Percentiles rank a stretch among this genome's conserved stretches.
phyloP scores from a whole-genome alignment of 2,329 filamentous ascomycete genomes.

The Apiospora marii region DNA sequence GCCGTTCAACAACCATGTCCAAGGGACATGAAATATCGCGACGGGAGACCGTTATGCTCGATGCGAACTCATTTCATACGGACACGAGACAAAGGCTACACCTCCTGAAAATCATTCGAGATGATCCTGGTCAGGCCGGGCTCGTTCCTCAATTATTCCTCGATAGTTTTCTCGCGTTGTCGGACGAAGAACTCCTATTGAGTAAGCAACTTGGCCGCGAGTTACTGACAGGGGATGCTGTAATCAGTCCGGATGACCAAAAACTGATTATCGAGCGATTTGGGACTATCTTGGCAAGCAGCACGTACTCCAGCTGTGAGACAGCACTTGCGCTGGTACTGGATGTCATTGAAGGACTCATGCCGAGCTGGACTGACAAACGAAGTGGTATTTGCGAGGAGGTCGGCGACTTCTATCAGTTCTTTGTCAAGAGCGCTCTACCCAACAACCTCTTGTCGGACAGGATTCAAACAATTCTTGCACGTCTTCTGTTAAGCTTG shows the following conservation, averaged over 20 bases:
- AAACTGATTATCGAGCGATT: constrained; percentile 57
- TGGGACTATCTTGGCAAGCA: constrained; percentile 59
- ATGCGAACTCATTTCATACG: constrained; percentile 55
- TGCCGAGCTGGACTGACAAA: constrained; percentile 68
- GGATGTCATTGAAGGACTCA: constrained; percentile 70
- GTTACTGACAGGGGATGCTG: constrained; percentile 61
- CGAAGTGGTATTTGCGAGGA: constrained; percentile 67
- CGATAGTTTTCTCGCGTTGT: constrained; percentile 55
- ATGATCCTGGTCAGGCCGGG: constrained; percentile 54
- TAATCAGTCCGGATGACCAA: constrained; percentile 56
- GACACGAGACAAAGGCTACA: constrained; percentile 56
- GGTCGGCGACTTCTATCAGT: constrained; percentile 79
- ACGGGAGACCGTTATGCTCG: constrained; percentile 52
- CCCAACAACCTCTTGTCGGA: constrained; percentile 74
- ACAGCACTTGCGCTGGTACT: constrained; percentile 73
- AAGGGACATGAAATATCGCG: constrained; percentile 54
- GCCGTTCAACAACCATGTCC: constrained; percentile 50
- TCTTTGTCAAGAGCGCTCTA: constrained; percentile 74
- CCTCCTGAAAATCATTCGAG: constrained; percentile 52
- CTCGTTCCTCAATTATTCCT: constrained; percentile 60
- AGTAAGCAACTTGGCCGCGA: constrained; percentile 60
- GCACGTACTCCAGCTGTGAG: constrained; percentile 77
- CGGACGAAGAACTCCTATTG: constrained; percentile 61
- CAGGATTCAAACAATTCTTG: constrained; percentile 71
- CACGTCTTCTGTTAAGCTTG: constrained; percentile 73